phyloP scores from a whole-genome alignment of 1,139 yeast species.

The Magnusiomyces ingens region DNA sequence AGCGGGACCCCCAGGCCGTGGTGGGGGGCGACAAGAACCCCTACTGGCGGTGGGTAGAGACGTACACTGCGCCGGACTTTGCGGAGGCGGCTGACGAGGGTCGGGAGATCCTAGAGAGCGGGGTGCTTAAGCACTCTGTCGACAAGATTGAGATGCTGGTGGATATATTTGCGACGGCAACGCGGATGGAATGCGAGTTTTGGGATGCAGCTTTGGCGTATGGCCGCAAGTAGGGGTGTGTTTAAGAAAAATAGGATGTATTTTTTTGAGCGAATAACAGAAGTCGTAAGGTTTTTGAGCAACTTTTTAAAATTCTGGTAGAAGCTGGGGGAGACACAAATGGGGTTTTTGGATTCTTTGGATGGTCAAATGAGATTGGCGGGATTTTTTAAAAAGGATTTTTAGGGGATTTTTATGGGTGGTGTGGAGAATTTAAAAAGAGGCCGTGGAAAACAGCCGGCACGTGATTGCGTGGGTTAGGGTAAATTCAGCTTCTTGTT shows the following conservation, averaged over 20 bases:
- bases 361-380: too few relatives aligned
- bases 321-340: too few relatives aligned
- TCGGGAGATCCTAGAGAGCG: constrained; percentile 44
- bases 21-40: constrained; percentile 20
- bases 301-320: too few relatives aligned
- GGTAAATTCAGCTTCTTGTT: too few relatives aligned
- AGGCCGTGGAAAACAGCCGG: too few relatives aligned
- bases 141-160: constrained; percentile 46
- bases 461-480: too few relatives aligned
- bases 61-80: constrained; percentile 55
- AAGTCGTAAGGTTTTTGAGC: neutral
- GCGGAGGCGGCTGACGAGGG: constrained; percentile 44
- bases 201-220: constrained; percentile 42
- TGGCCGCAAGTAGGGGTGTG: too few relatives aligned
- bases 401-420: too few relatives aligned
- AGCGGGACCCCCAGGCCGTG: constrained; percentile 18
- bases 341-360: too few relatives aligned
- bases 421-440: too few relatives aligned
- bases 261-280: neutral
- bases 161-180: constrained; percentile 52
- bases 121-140: constrained; percentile 34
- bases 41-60: constrained; percentile 55
- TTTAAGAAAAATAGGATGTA: too few relatives aligned
- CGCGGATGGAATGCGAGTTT: constrained; percentile 53
- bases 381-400: too few relatives aligned